A percentile compares a stretch with the other conserved stretches of the same genome.
These are phyloP conservation scores for Cercospora zeae-maydis DNA, from an alignment of 2,329 filamentous ascomycete genomes.

Conservation along the genomic window DNA sequence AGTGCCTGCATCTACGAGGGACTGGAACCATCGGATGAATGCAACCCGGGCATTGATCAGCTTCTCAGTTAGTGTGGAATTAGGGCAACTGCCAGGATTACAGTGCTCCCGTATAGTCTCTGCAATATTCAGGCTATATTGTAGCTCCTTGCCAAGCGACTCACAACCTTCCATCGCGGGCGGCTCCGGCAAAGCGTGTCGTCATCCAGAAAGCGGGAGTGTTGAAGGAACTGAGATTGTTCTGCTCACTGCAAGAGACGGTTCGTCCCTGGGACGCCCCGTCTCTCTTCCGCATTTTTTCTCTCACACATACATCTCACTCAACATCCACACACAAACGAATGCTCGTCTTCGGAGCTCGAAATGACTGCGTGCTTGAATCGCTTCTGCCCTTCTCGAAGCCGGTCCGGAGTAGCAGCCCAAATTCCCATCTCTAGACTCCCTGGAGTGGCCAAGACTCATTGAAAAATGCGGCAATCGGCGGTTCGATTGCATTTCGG, in stretches of 20 bases:
- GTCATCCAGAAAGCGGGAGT: neutral
- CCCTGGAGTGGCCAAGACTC: neutral
- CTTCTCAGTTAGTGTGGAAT: neutral
- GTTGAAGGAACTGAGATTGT: neutral
- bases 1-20: neutral
- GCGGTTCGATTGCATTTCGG: neutral
- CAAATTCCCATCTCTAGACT: neutral
- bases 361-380: neutral
- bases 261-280: too few relatives aligned
- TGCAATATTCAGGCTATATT: neutral
- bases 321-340: neutral
- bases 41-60: neutral
- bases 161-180: neutral
- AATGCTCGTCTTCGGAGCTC: neutral
- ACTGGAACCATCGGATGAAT: neutral
- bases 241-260: neutral
- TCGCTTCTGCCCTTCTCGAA: neutral
- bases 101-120: neutral
- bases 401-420: neutral
- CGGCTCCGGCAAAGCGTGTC: neutral
- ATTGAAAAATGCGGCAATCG: neutral
- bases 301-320: neutral
- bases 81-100: neutral
- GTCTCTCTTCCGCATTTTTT: too few relatives aligned
- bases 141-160: neutral